Conservation (phyloP, 2,329 filamentous ascomycete species). For the Orbilia oligospora region DNA sequence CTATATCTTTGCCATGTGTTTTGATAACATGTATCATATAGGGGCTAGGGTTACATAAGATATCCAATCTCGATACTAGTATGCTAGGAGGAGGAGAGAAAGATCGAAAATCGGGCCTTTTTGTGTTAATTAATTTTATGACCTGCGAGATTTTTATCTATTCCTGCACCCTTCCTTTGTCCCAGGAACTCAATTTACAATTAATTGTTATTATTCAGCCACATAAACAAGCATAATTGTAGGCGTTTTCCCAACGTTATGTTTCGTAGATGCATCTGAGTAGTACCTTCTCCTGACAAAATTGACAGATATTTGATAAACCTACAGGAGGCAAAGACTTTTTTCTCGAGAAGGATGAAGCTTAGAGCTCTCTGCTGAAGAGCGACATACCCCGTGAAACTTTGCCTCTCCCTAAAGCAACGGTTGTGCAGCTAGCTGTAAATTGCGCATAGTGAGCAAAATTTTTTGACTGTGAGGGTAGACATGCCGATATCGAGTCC, state of each 20-base stretch:
- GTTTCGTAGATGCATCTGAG: conserved; percentile 7
- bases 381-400: conserved; percentile 5
- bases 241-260: neutral
- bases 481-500: neutral
- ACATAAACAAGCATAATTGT: neutral
- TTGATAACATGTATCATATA: conserved; percentile 14
- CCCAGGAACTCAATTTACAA: neutral
- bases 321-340: neutral
- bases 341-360: neutral
- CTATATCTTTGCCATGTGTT: conserved; percentile 18
- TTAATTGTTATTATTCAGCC: conserved; percentile 25
- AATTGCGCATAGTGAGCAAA: conserved; percentile 1
- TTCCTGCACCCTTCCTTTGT: neutral
- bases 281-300: neutral
- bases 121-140: conserved; percentile 7
- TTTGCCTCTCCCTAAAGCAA: neutral
- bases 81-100: neutral
- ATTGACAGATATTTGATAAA: conserved; percentile 14
- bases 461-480: neutral
- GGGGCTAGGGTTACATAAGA: conserved; percentile 15
- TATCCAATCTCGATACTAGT: neutral
- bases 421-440: conserved; percentile 1
- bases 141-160: conserved; percentile 6
- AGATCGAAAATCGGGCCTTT: neutral
- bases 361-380: conserved; percentile 23